These are phyloP conservation scores for Capillidium heterosporum DNA, from an alignment of 371 early-diverging fungal genomes.

Conservation along the genomic window DNA sequence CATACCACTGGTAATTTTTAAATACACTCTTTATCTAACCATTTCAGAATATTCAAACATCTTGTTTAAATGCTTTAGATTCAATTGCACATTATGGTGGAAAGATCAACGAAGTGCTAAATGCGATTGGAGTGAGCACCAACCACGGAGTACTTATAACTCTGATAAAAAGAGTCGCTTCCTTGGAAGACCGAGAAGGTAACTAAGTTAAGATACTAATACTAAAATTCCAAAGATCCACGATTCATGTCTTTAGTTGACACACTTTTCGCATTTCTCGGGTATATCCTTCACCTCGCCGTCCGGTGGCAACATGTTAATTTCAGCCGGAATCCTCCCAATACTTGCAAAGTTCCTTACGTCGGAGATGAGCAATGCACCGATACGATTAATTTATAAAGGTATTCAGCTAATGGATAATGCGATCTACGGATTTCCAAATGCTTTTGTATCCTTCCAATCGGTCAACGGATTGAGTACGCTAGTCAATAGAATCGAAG, in stretches of 20 bases:
- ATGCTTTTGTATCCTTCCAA: slow-evolving; percentile 63
- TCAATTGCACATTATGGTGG: slow-evolving; percentile 56
- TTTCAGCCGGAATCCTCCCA: slow-evolving; percentile 76
- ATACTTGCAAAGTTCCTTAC: slow-evolving; percentile 40
- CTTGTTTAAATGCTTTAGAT: slow-evolving; percentile 61
- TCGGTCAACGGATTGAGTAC: slow-evolving; percentile 61
- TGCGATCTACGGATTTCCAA: slow-evolving; percentile 51
- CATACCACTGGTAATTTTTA: slow-evolving; percentile 30
- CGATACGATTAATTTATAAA: slow-evolving; percentile 37
- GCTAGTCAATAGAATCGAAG: slow-evolving; percentile 58
- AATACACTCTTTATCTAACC: too few species aligned
- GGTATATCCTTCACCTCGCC: slow-evolving; percentile 56
- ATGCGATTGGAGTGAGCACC: slow-evolving; percentile 76
- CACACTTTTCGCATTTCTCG: slow-evolving; percentile 57
- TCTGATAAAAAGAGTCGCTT: slow-evolving; percentile 44
- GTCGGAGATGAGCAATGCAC: slow-evolving; percentile 22
- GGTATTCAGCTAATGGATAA: slow-evolving; percentile 59
- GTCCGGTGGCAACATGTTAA: slow-evolving; percentile 74
- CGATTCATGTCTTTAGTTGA: slow-evolving; percentile 36
- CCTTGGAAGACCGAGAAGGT: slow-evolving; percentile 21
- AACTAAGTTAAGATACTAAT: not conserved
- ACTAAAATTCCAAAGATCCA: not conserved
- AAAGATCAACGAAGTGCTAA: slow-evolving; percentile 58
- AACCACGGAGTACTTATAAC: slow-evolving; percentile 83
- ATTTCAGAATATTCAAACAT: slow-evolving; percentile 63